A percentile compares a stretch with the other conserved stretches of the same genome.
phyloP scores from a whole-genome alignment of 768 basidiomycete species.

The Tricholoma hemisulphureum region DNA sequence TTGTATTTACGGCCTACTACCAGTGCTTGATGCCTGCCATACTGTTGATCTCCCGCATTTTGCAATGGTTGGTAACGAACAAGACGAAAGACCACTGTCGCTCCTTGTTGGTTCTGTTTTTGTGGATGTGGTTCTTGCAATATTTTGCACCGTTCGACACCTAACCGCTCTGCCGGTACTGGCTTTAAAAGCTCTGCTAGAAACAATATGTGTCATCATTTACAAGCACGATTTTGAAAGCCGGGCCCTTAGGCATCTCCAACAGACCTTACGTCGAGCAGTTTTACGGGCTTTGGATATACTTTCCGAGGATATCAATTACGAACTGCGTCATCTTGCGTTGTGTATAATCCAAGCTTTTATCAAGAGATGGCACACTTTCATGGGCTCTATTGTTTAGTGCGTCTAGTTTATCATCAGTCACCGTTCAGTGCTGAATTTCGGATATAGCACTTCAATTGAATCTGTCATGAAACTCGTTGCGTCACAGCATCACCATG shows the following conservation, averaged over 20 bases:
- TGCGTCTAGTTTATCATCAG: conserved; percentile 26
- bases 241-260: conserved; percentile 50
- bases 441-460: conserved; percentile 45
- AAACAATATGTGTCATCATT: conserved; percentile 61
- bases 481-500: conserved; percentile 43
- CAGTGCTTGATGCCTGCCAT: conserved; percentile 59
- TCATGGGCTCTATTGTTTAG: conserved; percentile 55
- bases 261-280: conserved; percentile 50
- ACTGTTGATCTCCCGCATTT: conserved; percentile 47
- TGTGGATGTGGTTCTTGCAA: conserved; percentile 55
- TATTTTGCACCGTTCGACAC: conserved; percentile 47
- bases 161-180: conserved; percentile 51
- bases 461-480: conserved; percentile 51
- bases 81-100: conserved; percentile 41
- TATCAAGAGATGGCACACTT: conserved; percentile 55
- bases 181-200: conserved; percentile 59
- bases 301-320: conserved; percentile 52
- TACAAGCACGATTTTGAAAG: conserved; percentile 75
- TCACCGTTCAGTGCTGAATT: background rate
- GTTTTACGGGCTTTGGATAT: conserved; percentile 51
- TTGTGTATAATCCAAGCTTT: conserved; percentile 62
- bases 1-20: conserved; percentile 57
- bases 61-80: conserved; percentile 37
- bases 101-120: conserved; percentile 62
- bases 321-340: conserved; percentile 66